Base-by-base conservation (phyloP, 1,284 basidiomycete genomes). In the Neolentinus lepideus region DNA sequence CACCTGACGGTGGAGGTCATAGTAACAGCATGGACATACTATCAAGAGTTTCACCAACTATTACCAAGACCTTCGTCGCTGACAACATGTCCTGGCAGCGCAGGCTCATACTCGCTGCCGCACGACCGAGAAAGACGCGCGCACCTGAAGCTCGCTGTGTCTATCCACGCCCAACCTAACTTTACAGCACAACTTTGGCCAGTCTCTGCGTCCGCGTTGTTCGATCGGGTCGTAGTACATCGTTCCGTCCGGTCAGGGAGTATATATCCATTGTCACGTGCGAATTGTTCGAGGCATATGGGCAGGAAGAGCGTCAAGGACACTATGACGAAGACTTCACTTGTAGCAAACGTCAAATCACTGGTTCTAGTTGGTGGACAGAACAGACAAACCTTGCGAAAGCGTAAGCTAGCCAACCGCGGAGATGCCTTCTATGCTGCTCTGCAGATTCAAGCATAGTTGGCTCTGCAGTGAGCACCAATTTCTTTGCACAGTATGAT, bases 91-190 rank as follows among this genome's bases (percentile, higher is more conserved):
- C 12, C 29, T 31, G 6, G 29, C 6, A 31, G 12, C 6, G 29
- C n/a, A n/a, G n/a, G n/a, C n/a, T n/a, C n/a, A n/a, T n/a, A 31
- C 31, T 33, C 10, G 51, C 12, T 19, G 8, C 21, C 12, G 11
- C 19, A 38, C 14, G 27, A n/a, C 19, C 62, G 57, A 14, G 35
- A 33, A 50, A 27, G n/a, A n/a, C 8, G 8, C 29, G 64, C 83
- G 52, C 54, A 90, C 91, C 90, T 93, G 70, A 94, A 94, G 62
- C 88, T 91, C 1, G 92, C 90, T 14, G 78, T 91, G 65, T 94
- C 92, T 51, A 94, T 80, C 91, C 91, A 94, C 1, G 74, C 57
- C 77, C 90, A 89, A 0, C 80, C 86, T 56, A 91, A 71, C 65
- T 84, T 84, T 52, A 91, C 88, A 1, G 84, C 86, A 66, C 89